These are phyloP conservation scores for Chalciporus pseudorubinellus DNA, from an alignment of 768 basidiomycete genomes.

Conservation along the genomic window DNA sequence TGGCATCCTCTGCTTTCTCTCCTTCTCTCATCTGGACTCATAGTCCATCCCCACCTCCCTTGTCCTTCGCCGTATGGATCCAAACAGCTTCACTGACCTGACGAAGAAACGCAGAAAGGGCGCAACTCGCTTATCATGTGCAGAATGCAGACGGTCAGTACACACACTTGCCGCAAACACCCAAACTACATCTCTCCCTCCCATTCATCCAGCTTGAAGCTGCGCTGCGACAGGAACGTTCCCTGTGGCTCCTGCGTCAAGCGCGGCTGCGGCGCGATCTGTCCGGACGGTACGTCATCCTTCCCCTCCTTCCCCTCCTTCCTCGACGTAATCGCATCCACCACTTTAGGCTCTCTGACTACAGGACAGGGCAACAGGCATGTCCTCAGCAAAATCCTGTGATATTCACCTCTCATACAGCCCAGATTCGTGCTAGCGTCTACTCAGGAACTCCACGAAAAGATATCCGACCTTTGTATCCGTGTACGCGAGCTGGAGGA, in stretches of 20 bases:
- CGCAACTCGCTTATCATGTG: slow-evolving; percentile 74
- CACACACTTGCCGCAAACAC: not conserved
- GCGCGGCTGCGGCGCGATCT: slow-evolving; percentile 76
- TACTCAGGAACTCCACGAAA: slow-evolving; percentile 79
- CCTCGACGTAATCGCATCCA: slow-evolving; percentile 19
- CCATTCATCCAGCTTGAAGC: slow-evolving; percentile 23
- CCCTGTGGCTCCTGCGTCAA: slow-evolving; percentile 82
- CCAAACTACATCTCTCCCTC: not conserved
- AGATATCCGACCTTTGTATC: slow-evolving; percentile 68
- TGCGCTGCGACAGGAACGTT: slow-evolving; percentile 65
- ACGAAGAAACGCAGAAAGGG: slow-evolving; percentile 65
- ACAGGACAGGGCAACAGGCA: slow-evolving; percentile 83
- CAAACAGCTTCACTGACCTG: slow-evolving; percentile 29
- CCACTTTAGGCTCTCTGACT: slow-evolving; percentile 63
- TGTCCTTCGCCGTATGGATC: slow-evolving; percentile 20
- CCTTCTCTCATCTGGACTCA: slow-evolving; percentile 25
- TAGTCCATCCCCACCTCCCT: slow-evolving; percentile 4
- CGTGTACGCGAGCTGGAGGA: slow-evolving; percentile 81
- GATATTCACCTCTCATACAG: not conserved
- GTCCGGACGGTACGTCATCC: slow-evolving; percentile 62
- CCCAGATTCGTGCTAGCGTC: slow-evolving; percentile 74
- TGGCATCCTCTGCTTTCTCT: slow-evolving; percentile 19
- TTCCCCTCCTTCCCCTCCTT: slow-evolving; percentile 8
- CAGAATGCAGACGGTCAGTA: slow-evolving; percentile 70
- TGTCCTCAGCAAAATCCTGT: slow-evolving; percentile 8